These are phyloP conservation scores for Hymenoscyphus occultus DNA, from an alignment of 2,329 filamentous ascomycete species.

Conservation along the genomic window DNA sequence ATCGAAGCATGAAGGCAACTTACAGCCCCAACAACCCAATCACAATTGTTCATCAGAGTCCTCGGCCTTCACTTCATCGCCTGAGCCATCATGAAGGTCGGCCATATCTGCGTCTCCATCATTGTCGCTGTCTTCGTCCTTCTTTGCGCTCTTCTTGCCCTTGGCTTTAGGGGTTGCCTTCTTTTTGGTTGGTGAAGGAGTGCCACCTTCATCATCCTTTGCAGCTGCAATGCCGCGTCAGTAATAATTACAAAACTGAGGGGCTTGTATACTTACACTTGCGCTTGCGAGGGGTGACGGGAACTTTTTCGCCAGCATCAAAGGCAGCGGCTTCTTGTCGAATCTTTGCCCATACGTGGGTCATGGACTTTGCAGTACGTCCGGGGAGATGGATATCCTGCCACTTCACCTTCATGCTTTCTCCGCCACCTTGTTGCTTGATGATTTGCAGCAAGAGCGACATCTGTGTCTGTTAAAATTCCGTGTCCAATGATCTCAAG, in stretches of 20 bases:
- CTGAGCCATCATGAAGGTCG: conserved; percentile 2
- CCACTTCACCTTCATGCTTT: conserved; percentile 3
- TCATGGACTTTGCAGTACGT: conserved; percentile 10
- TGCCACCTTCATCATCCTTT: neutral
- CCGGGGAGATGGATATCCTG: conserved; percentile 7
- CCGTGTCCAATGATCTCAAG: too few species aligned
- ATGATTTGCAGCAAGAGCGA: conserved; percentile 15
- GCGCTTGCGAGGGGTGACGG: conserved; percentile 10
- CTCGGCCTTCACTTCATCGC: conserved; percentile 2
- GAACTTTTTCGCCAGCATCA: neutral
- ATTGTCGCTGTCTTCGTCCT: neutral
- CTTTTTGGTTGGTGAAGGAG: conserved; percentile 1
- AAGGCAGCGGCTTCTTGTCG: conserved; percentile 1
- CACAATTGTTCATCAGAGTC: neutral
- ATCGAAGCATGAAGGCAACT: neutral
- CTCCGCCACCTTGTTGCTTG: conserved; percentile 9
- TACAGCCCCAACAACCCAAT: neutral
- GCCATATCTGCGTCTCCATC: neutral
- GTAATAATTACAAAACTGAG: neutral
- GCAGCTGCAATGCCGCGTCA: neutral
- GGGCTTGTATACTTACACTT: neutral
- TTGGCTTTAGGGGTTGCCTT: conserved; percentile 1
- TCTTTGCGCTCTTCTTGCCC: neutral
- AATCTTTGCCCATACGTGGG: conserved; percentile 11
- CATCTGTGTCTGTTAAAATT: neutral